Conservation (phyloP, 139 green algal genomes). For the Chlamydomonas incerta region DNA sequence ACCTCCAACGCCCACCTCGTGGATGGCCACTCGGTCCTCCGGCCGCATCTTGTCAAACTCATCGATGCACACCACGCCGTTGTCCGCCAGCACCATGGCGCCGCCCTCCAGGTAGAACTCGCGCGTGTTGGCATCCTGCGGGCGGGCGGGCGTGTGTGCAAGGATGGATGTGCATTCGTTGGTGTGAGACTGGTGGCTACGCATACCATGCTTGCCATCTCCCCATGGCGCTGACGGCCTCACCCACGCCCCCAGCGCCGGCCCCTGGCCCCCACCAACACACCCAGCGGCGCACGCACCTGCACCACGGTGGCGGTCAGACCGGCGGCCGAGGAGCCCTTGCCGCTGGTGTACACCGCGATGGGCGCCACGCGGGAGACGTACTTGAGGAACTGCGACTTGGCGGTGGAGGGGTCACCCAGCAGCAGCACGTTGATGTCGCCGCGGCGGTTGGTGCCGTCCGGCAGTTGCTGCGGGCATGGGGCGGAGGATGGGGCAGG, state of each 20-base stretch:
- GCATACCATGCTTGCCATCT: no score
- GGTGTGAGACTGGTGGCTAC: no score
- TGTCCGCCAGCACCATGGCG: constrained; percentile 98
- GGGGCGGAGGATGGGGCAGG: no score
- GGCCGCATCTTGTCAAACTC: constrained; percentile 99
- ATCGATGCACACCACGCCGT: constrained; percentile 99
- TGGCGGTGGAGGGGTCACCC: constrained; percentile 97
- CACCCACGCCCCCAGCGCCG: no score
- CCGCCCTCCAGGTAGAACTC: constrained; percentile 85
- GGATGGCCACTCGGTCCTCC: constrained; percentile 98
- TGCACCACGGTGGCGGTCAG: constrained; percentile 93
- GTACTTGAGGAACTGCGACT: constrained; percentile 99
- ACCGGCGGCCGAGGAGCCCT: constrained; percentile 94
- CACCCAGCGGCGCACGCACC: constrained; percentile 7
- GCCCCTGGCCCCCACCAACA: no score
- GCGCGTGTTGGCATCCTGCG: constrained; percentile 56
- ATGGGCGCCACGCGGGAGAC: constrained; percentile 89
- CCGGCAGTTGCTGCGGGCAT: constrained; percentile 77
- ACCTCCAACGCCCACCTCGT: constrained; percentile 77
- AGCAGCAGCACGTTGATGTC: constrained; percentile 99
- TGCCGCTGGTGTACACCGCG: constrained; percentile 97
- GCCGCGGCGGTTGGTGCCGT: constrained; percentile 88
- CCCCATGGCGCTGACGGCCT: no score
- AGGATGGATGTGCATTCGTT: no score
- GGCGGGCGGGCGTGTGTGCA: no score